Evolutionary conservation across 768 basidiomycete genomes (phyloP).

Genomic region (Auricularia sp.): DNA sequence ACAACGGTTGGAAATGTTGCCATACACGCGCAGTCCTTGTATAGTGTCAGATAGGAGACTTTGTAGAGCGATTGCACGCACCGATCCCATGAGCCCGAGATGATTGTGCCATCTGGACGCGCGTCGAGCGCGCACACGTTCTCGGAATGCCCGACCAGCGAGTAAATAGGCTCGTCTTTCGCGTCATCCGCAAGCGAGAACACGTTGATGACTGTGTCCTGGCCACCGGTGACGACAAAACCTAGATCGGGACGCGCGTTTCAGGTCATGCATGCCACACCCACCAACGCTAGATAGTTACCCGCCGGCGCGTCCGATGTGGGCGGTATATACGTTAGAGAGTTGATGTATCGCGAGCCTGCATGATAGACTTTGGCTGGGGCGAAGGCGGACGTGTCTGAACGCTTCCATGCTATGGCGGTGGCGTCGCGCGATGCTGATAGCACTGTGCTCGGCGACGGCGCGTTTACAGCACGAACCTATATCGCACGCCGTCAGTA

Average conservation of each 20-base stretch:
- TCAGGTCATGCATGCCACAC: not conserved
- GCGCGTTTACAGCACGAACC: constrained; percentile 77
- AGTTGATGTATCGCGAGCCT: constrained; percentile 69
- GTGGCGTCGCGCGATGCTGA: constrained; percentile 90
- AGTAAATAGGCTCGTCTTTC: constrained; percentile 66
- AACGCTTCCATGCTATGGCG: constrained; percentile 73
- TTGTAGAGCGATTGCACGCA: constrained; percentile 25
- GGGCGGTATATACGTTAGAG: constrained; percentile 70
- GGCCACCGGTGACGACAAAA: constrained; percentile 77
- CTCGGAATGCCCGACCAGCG: constrained; percentile 77
- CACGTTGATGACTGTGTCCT: constrained; percentile 80
- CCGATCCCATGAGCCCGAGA: constrained; percentile 98
- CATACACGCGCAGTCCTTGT: constrained; percentile 88
- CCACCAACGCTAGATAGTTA: not conserved
- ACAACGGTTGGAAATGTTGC: constrained; percentile 61
- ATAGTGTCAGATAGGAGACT: not conserved
- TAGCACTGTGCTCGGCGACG: constrained; percentile 65
- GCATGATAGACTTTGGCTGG: constrained; percentile 46
- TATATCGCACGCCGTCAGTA: constrained; percentile 21
- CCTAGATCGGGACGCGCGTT: constrained; percentile 33
- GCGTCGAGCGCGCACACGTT: constrained; percentile 84
- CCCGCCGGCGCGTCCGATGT: constrained; percentile 46
- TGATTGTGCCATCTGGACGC: constrained; percentile 58
- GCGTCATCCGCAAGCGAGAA: constrained; percentile 50
- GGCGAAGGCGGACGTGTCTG: constrained; percentile 39